Evolutionary conservation across 2,329 filamentous ascomycete genomes (phyloP).

Genomic region (Colletotrichum somersetense): DNA sequence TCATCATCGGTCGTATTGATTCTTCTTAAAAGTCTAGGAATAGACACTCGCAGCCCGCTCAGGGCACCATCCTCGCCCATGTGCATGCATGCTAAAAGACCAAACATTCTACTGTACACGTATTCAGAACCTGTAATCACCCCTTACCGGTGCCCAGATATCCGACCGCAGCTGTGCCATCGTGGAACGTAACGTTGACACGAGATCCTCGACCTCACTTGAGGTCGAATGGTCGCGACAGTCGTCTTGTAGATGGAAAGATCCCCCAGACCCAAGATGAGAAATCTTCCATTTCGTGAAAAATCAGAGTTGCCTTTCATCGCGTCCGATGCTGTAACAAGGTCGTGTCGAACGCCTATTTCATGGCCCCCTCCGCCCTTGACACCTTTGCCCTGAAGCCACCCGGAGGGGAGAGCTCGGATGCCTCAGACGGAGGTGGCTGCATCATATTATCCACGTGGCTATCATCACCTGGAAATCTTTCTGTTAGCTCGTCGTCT

Average conservation of each 20-base stretch:
- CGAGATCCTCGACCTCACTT: conserved; percentile 25
- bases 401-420: conserved; percentile 85
- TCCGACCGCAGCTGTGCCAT: conserved; percentile 11
- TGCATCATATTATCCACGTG: conserved; percentile 92
- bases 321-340: conserved; percentile 98
- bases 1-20: conserved; percentile 22
- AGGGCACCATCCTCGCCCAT: conserved; percentile 19
- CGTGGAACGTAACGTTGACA: neutral
- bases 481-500: conserved; percentile 43
- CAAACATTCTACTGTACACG: conserved; percentile 19
- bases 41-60: conserved; percentile 24
- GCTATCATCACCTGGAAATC: conserved; percentile 96
- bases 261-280: neutral
- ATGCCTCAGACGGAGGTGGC: conserved; percentile 74
- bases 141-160: neutral
- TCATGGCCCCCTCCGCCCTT: conserved; percentile 80
- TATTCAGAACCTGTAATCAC: neutral
- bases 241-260: neutral
- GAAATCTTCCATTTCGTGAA: conserved; percentile 52
- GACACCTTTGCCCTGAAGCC: conserved; percentile 90
- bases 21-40: conserved; percentile 25
- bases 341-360: conserved; percentile 99
- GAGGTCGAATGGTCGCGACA: neutral
- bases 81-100: conserved; percentile 12
- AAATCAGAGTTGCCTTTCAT: conserved; percentile 95